Evolutionary conservation across 495 filamentous ascomycete genomes (phyloP).

Genomic region (Hypoxylon lienhwacheense): DNA sequence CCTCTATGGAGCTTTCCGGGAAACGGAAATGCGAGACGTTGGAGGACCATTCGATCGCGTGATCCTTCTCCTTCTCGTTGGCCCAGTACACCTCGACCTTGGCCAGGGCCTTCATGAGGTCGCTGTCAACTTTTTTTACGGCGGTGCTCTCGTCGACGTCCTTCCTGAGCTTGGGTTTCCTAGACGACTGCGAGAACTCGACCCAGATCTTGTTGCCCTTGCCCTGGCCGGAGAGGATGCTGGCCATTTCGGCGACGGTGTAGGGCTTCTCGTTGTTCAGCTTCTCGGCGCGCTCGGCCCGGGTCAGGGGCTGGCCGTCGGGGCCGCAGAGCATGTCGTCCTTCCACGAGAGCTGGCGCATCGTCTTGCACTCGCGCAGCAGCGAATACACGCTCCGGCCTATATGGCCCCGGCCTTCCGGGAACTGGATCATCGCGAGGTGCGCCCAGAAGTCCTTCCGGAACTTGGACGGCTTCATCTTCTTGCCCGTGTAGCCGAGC

Average conservation of each 20-base stretch:
- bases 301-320: slow-evolving; percentile 46
- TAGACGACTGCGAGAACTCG: slow-evolving; percentile 41
- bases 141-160: slow-evolving; percentile 31
- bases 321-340: slow-evolving; percentile 56
- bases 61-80: slow-evolving; percentile 64
- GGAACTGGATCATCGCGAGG: slow-evolving; percentile 74
- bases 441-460: slow-evolving; percentile 93
- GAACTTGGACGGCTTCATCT: slow-evolving; percentile 73
- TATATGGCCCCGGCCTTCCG: slow-evolving; percentile 52
- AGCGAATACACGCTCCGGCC: slow-evolving; percentile 76
- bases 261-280: slow-evolving; percentile 92
- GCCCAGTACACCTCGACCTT: slow-evolving; percentile 65
- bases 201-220: slow-evolving; percentile 51
- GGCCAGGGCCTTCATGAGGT: slow-evolving; percentile 38
- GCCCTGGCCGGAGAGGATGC: slow-evolving; percentile 62
- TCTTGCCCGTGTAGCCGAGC: slow-evolving; percentile 87
- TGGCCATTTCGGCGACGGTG: slow-evolving; percentile 81
- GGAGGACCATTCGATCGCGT: slow-evolving; percentile 67
- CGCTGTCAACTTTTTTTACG: slow-evolving; percentile 40
- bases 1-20: not conserved
- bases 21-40: slow-evolving; percentile 61
- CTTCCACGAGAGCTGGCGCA: slow-evolving; percentile 68
- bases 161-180: slow-evolving; percentile 35
- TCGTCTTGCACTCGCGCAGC: slow-evolving; percentile 76
- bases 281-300: slow-evolving; percentile 58